Evolutionary conservation across 1,284 basidiomycete species (phyloP).

Genomic region (Ceratobasidium sp.): DNA sequence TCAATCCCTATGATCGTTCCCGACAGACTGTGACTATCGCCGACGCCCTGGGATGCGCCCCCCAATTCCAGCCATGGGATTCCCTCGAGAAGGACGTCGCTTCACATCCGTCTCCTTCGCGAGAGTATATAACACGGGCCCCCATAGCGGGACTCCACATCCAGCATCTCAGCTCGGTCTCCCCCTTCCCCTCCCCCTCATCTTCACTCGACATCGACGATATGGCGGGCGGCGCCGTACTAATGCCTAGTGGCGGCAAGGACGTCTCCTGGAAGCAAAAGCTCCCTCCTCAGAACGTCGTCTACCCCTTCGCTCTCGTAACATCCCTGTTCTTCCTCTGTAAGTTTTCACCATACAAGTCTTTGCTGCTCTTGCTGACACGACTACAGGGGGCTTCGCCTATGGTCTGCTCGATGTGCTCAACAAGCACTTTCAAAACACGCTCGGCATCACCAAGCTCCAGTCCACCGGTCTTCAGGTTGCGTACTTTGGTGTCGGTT

Average conservation of each 20-base stretch:
- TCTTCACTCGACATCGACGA: constrained; percentile 1
- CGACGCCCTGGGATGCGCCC: constrained; percentile 8
- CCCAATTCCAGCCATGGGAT: background rate
- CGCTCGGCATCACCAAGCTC: constrained; percentile 78
- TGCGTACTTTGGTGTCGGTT: constrained; percentile 79
- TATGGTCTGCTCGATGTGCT: constrained; percentile 80
- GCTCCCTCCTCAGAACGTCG: constrained; percentile 25
- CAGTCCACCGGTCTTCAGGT: constrained; percentile 88
- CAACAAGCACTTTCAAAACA: constrained; percentile 82
- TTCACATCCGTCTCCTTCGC: constrained; percentile 5
- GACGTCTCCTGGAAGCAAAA: constrained; percentile 35
- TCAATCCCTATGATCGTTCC: background rate
- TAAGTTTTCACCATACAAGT: constrained; percentile 55
- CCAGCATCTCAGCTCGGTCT: constrained; percentile 22
- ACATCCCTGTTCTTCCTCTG: constrained; percentile 86
- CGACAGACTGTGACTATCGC: constrained; percentile 3
- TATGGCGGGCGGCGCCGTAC: constrained; percentile 43
- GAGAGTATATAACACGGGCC: constrained; percentile 11
- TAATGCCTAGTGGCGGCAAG: constrained; percentile 34
- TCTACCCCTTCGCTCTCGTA: constrained; percentile 75
- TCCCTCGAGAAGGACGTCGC: background rate
- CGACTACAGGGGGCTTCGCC: constrained; percentile 20
- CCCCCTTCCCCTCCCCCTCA: background rate
- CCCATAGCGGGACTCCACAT: constrained; percentile 31
- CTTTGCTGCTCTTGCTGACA: background rate